Evolutionary conservation across 257 asterid genomes (phyloP), one percentile per base, ranked within the genome.

Genomic region (Schizonepeta tenuifolia): DNA sequence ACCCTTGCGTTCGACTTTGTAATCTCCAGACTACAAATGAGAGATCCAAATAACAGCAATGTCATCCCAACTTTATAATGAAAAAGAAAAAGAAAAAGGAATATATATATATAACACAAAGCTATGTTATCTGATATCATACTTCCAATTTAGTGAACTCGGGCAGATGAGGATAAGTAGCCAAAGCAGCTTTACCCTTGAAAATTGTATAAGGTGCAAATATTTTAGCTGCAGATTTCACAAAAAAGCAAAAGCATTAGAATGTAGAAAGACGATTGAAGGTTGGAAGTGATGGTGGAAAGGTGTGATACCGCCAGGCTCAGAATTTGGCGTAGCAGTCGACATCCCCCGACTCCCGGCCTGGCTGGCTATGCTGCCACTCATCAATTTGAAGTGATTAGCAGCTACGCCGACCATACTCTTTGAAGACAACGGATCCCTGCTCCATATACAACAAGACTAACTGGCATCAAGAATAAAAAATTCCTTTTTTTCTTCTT

Each of bases 171-270:
- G 96, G 97, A 70, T 77, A 79, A 55, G 96, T 90, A 67, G 96
- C 83, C 18, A 94, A 88, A 7, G 96, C 91, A 60, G 96, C 96
- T 83, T 91, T 91, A 69, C 97, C 98, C 82, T 94, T 94, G 90
- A 56, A 94, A 78, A 94, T 72, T 13, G 96, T 74, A 78, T 86
- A 91, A 36, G 95, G 86, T 38, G 98, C 93, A 82, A 82, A 89
- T 65, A 86, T 70, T 71, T 56, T 83, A 44, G 71, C 85, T 54
- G 80, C 72, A 60, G 78, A 46, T 17, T 77, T 75, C 9, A 35
- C 2, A 36, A 7, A 65, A 15, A 43, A 44, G 15, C 26, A 62
- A 18, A 74, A 61, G 2, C 38, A 68, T 69, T 38, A 80, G 75
- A 31, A 31, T 31, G 0, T 0, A 5, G 7, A 74, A 77, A 44